Evolutionary conservation across 306 rosid genomes (phyloP).

Genomic region (Lathyrus sativus): DNA sequence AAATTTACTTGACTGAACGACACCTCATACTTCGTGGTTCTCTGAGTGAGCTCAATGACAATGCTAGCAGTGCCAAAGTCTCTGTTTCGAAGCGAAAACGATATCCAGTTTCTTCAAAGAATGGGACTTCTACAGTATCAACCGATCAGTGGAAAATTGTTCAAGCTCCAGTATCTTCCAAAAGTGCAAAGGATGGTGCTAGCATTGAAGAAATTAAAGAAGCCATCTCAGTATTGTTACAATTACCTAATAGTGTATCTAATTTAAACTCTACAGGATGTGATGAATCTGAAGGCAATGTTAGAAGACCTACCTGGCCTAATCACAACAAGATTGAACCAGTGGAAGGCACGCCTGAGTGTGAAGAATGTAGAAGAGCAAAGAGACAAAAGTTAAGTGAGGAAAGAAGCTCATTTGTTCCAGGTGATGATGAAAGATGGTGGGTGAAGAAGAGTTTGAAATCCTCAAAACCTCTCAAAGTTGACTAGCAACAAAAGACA

Average conservation of each 20-base stretch:
- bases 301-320: constrained; percentile 54
- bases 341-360: too few species aligned
- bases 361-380: too few species aligned
- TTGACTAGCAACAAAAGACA: too few species aligned
- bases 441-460: too few species aligned
- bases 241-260: constrained; percentile 56
- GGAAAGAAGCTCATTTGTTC: too few species aligned
- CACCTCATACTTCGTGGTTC: too few species aligned
- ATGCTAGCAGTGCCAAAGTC: constrained; percentile 40
- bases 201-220: constrained; percentile 73
- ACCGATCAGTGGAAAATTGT: constrained; percentile 52
- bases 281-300: constrained; percentile 64
- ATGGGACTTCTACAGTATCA: constrained; percentile 48
- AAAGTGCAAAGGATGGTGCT: constrained; percentile 51
- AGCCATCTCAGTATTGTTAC: constrained; percentile 64
- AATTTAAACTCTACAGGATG: constrained; percentile 46
- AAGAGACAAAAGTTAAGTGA: too few species aligned
- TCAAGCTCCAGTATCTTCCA: constrained; percentile 42
- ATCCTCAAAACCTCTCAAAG: too few species aligned
- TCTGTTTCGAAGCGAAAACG: too few species aligned
- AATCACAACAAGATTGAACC: constrained; percentile 55
- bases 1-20: too few species aligned
- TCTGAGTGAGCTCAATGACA: too few species aligned
- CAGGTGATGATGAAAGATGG: too few species aligned
- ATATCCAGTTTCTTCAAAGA: constrained; percentile 61